These are phyloP conservation scores for Astrothelium macrocarpum DNA, from an alignment of 495 filamentous ascomycete genomes.

Conservation along the genomic window DNA sequence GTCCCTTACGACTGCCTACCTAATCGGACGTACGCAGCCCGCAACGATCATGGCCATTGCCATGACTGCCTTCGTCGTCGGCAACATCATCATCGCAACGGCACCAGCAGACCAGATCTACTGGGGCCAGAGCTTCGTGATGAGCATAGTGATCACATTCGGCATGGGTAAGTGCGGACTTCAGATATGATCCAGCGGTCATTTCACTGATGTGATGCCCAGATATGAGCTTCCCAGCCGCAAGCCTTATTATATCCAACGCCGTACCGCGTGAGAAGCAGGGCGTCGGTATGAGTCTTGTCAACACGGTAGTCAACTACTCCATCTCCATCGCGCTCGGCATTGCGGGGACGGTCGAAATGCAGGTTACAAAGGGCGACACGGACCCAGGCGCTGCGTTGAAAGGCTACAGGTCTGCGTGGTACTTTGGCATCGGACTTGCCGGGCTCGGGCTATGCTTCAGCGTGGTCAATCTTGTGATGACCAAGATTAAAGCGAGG, in stretches of 20 bases:
- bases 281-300: slow-evolving; percentile 36
- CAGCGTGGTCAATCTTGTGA: slow-evolving; percentile 5
- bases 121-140: slow-evolving; percentile 13
- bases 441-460: slow-evolving; percentile 34
- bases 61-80: slow-evolving; percentile 40
- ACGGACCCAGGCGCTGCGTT: background rate
- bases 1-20: slow-evolving; percentile 39
- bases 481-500: slow-evolving; percentile 1
- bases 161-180: slow-evolving; percentile 31
- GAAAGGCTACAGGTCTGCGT: slow-evolving; percentile 44
- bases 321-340: slow-evolving; percentile 39
- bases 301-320: slow-evolving; percentile 40
- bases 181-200: slow-evolving; percentile 28
- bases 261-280: slow-evolving; percentile 35
- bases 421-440: slow-evolving; percentile 47
- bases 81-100: slow-evolving; percentile 39
- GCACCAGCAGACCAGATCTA: slow-evolving; percentile 40
- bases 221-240: slow-evolving; percentile 13
- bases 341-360: slow-evolving; percentile 39
- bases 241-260: slow-evolving; percentile 35
- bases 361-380: slow-evolving; percentile 3
- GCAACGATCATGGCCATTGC: slow-evolving; percentile 43
- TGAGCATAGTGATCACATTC: slow-evolving; percentile 20
- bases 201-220: slow-evolving; percentile 39
- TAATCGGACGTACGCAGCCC: slow-evolving; percentile 36